These are phyloP conservation scores for Phialemoniopsis sp. DNA, from an alignment of 2,329 filamentous ascomycete genomes.

Conservation along the genomic window DNA sequence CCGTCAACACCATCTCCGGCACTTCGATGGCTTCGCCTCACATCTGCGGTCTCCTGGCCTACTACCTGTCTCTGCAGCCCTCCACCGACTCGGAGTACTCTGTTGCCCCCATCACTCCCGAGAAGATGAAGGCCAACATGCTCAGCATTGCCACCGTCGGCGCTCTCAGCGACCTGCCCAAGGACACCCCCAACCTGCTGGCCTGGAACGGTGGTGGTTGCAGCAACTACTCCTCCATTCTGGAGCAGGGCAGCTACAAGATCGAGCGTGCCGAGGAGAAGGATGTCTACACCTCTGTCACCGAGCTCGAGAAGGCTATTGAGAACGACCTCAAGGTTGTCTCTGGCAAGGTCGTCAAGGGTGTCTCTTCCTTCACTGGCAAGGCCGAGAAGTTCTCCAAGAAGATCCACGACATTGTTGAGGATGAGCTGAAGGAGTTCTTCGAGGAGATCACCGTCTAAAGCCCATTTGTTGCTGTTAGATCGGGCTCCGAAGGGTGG, in stretches of 20 bases:
- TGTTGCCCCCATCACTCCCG: slow-evolving; percentile 83
- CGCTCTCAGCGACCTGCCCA: slow-evolving; percentile 76
- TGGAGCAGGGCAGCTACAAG: slow-evolving; percentile 69
- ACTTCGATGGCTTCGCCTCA: slow-evolving; percentile 99
- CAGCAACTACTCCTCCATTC: slow-evolving; percentile 83
- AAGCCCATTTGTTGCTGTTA: slow-evolving; percentile 11
- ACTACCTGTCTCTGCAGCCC: slow-evolving; percentile 96
- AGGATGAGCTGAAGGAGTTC: slow-evolving; percentile 58
- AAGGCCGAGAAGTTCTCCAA: slow-evolving; percentile 59
- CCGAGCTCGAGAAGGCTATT: slow-evolving; percentile 57
- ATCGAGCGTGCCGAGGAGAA: slow-evolving; percentile 42
- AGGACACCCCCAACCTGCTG: slow-evolving; percentile 86
- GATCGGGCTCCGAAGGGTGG: too few relatives aligned
- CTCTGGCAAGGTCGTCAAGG: slow-evolving; percentile 52
- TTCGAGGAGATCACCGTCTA: slow-evolving; percentile 44
- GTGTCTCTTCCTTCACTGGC: slow-evolving; percentile 44
- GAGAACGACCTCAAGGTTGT: slow-evolving; percentile 58
- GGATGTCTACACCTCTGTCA: slow-evolving; percentile 37
- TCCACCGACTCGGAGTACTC: slow-evolving; percentile 85
- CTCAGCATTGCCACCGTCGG: slow-evolving; percentile 77
- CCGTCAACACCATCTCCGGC: slow-evolving; percentile 97
- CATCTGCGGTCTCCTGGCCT: slow-evolving; percentile 92
- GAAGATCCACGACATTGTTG: slow-evolving; percentile 59
- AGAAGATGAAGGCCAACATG: slow-evolving; percentile 88
- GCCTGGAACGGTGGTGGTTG: slow-evolving; percentile 98